phyloP scores from a whole-genome alignment of 495 filamentous ascomycete species.

The Delitschia confertaspora region DNA sequence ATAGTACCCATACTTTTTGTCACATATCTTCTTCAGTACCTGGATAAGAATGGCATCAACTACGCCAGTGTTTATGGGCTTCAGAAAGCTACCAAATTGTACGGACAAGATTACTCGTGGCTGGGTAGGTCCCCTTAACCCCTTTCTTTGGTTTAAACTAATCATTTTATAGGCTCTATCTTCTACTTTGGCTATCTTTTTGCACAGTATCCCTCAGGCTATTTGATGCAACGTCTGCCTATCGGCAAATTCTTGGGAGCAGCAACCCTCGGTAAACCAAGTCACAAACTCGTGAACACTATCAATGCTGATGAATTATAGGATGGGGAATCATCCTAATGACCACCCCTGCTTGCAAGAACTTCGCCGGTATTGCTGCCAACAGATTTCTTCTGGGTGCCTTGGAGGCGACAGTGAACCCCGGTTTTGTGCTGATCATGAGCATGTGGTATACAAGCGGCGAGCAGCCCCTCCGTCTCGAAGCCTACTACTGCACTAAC shows the following conservation, averaged over 20 bases:
- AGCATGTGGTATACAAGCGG: constrained; percentile 48
- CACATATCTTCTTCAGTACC: constrained; percentile 49
- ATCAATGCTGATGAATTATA: constrained; percentile 14
- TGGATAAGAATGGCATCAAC: constrained; percentile 54
- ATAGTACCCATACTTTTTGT: constrained; percentile 49
- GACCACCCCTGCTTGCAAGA: constrained; percentile 43
- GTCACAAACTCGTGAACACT: too few relatives aligned
- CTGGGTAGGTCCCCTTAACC: constrained; percentile 24
- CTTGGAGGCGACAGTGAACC: constrained; percentile 36
- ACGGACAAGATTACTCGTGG: constrained; percentile 53
- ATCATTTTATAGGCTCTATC: constrained; percentile 32
- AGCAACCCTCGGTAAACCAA: constrained; percentile 21
- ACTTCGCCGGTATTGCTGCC: constrained; percentile 28
- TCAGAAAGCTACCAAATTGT: constrained; percentile 42
- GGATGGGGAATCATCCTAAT: constrained; percentile 40
- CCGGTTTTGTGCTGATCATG: constrained; percentile 49
- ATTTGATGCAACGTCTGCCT: constrained; percentile 45
- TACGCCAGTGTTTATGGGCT: constrained; percentile 53
- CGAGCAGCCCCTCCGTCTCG: constrained; percentile 49
- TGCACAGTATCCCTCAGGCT: constrained; percentile 45
- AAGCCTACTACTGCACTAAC: constrained; percentile 48
- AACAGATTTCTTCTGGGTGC: constrained; percentile 30
- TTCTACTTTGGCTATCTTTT: constrained; percentile 51
- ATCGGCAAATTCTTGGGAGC: constrained; percentile 41
- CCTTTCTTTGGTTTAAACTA: not conserved